Evolutionary conservation across 192 early-diverging fungal genomes (phyloP), one percentile per base, ranked within the genome.

Genomic region (Backusella tarrabulga): DNA sequence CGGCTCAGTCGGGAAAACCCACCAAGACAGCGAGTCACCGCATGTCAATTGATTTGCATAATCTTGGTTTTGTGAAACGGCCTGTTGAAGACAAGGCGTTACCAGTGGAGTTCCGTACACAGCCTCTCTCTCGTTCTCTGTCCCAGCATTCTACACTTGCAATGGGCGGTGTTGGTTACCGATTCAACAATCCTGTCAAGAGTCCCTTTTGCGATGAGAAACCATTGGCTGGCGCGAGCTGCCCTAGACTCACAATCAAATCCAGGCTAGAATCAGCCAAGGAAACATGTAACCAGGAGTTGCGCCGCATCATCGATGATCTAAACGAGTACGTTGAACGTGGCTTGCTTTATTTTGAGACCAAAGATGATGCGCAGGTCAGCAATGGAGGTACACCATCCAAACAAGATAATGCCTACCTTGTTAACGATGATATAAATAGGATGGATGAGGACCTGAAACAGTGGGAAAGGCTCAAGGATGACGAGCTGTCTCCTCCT

Each of bases 271-370:
- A 84, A 34, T 76, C 69, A 54, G 79, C 83, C 15, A 86, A 85
- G 54, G 35, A 68, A 32, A 79, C 72, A 5, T 93, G 91, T 77
- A 87, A 93, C 75, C 68, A 75, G 7, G 89, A 92, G 63, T 77
- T 95, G 67, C 81, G 87, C 17, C 80, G 85, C 19, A 89, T 93
- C 70, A 89, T 94, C 34, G 79, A 87, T 44, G 92, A 90, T 54
- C 81, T 94, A 4, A 87, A 89, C 72, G 88, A 90, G 46, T 88
- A 87, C 52, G 93, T 94, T 9, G 93, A 95, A 70, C 83, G 80
- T 32, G 83, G 85, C 12, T 79, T 86, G 12, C 81, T 79, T 19
- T 83, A 88, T 67, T 85, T 83, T 23, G 85, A 86, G 50, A 81
- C 84, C 19, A 76, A 69, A 11, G 75, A 83, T 60, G 76, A 83